These are phyloP conservation scores for Pelargonium nanum DNA, from an alignment of 345 rosid genomes.

Conservation along the genomic window DNA sequence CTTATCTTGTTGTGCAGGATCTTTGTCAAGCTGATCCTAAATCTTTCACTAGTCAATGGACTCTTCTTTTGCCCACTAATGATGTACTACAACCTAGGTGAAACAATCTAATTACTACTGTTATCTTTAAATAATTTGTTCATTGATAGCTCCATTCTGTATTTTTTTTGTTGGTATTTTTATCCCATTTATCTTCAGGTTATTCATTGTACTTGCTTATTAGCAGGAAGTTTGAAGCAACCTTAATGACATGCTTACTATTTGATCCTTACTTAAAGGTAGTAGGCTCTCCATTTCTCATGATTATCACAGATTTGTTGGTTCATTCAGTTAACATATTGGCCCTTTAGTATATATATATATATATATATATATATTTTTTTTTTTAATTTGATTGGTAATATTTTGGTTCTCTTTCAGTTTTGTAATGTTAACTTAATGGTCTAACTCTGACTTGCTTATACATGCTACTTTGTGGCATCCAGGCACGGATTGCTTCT, in stretches of 20 bases:
- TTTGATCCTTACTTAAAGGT: conserved; percentile 90
- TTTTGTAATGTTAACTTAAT: conserved; percentile 1
- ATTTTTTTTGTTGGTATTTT: conserved; percentile 4
- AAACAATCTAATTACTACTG: conserved; percentile 11
- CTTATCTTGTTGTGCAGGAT: conserved; percentile 39
- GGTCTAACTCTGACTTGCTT: conserved; percentile 8
- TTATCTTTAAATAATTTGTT: conserved; percentile 8
- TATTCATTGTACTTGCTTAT: conserved; percentile 15
- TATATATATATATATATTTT: no score
- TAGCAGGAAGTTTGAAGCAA: conserved; percentile 68
- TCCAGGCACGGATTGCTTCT: conserved; percentile 68
- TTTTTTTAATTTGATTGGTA: background rate
- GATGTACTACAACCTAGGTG: conserved; percentile 76
- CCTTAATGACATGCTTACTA: conserved; percentile 75
- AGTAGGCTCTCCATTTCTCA: conserved; percentile 6
- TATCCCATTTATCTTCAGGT: conserved; percentile 5
- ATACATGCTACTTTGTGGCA: conserved; percentile 19
- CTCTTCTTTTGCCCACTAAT: conserved; percentile 72
- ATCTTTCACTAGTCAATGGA: conserved; percentile 79
- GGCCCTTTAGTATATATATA: background rate
- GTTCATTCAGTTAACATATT: background rate
- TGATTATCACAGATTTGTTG: background rate
- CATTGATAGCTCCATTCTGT: background rate
- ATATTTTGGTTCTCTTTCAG: background rate
- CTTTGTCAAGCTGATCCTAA: conserved; percentile 86